These are phyloP conservation scores for Moricandia arvensis DNA, from an alignment of 345 rosid species.

Conservation along the genomic window DNA sequence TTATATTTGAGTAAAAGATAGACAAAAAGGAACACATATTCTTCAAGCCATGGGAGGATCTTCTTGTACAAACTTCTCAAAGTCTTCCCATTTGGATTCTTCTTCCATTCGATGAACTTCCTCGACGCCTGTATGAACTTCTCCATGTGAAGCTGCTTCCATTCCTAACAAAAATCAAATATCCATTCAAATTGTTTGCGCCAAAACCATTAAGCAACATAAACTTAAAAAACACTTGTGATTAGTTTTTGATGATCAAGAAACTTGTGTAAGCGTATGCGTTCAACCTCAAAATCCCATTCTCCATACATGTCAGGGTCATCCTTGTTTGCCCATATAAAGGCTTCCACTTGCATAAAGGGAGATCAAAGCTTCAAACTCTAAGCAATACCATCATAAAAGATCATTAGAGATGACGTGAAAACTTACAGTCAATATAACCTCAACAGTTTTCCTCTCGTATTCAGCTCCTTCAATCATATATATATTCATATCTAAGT, in stretches of 20 bases:
- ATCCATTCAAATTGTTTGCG: not conserved
- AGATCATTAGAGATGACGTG: too few relatives aligned
- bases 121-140: conserved; percentile 60
- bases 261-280: too few relatives aligned
- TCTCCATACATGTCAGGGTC: conserved; percentile 84
- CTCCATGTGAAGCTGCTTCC: conserved; percentile 47
- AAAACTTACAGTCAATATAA: conserved; percentile 56
- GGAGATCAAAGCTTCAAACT: too few relatives aligned
- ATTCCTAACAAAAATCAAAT: conserved; percentile 46
- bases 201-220: not conserved
- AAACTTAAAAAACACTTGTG: not conserved
- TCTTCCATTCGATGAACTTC: conserved; percentile 62
- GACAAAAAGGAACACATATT: not conserved
- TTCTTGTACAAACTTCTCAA: conserved; percentile 49
- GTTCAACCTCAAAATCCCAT: conserved; percentile 95
- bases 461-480: conserved; percentile 83
- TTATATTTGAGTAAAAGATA: too few relatives aligned
- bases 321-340: conserved; percentile 55
- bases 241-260: too few relatives aligned
- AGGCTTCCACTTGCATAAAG: conserved; percentile 53
- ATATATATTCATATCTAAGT: conserved; percentile 60
- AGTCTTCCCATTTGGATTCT: conserved; percentile 65
- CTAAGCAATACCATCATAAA: too few relatives aligned
- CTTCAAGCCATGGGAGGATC: conserved; percentile 22
- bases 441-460: conserved; percentile 54